Conservation (phyloP, 73 alveolate species). For the Paramecium sexaurelia region DNA sequence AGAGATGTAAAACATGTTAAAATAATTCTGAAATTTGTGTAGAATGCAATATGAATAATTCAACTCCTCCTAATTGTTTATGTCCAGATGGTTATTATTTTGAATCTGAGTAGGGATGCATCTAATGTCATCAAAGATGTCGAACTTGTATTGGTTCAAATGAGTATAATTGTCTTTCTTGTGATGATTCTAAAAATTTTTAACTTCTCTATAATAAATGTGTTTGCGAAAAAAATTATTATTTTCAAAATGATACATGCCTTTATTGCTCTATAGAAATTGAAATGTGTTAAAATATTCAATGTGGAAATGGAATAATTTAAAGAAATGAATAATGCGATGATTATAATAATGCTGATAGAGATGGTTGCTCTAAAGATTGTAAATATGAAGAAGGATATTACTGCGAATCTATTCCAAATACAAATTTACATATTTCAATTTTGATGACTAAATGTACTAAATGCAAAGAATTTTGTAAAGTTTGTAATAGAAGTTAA, state of each 20-base stretch:
- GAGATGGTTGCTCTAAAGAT: conserved; percentile 53
- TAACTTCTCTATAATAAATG: neutral
- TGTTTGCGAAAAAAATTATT: neutral
- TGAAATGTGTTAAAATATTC: conserved; percentile 27
- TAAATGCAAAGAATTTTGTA: neutral
- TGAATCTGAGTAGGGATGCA: neutral
- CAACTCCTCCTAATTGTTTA: neutral
- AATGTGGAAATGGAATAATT: conserved; percentile 23
- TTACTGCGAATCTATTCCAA: neutral
- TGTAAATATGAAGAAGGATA: conserved; percentile 16
- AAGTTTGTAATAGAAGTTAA: neutral
- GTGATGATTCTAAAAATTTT: neutral
- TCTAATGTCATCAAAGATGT: neutral
- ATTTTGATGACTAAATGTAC: neutral
- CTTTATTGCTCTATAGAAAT: neutral
- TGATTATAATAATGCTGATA: conserved; percentile 8
- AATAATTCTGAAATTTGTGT: neutral
- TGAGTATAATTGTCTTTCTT: neutral
- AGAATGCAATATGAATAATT: neutral
- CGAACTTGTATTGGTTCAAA: neutral
- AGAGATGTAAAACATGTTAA: neutral
- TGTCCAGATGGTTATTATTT: conserved; percentile 2
- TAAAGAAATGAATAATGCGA: conserved; percentile 23
- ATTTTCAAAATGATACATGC: conserved; percentile 53
- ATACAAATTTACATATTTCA: neutral